Evolutionary conservation across 2,329 filamentous ascomycete genomes (phyloP).

Genomic region (Alternaria novae-zelandiae): DNA sequence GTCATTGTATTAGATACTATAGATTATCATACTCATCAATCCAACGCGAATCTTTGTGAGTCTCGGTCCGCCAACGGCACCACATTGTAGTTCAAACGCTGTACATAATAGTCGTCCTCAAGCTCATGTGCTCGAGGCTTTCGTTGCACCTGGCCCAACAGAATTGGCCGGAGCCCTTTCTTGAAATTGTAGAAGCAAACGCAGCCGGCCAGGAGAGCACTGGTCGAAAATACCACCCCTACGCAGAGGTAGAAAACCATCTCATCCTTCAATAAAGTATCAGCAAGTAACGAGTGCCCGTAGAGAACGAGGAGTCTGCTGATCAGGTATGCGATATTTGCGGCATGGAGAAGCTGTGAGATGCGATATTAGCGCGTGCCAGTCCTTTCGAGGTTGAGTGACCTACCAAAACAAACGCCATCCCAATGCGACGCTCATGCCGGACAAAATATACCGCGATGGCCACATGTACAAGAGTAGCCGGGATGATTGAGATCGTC

Average conservation of each 20-base stretch:
- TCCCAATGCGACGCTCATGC: conserved; percentile 17
- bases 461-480: conserved; percentile 16
- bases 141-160: conserved; percentile 16
- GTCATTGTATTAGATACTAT: background rate
- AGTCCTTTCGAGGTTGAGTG: background rate
- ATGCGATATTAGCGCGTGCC: background rate
- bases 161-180: conserved; percentile 28
- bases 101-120: conserved; percentile 10
- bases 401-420: conserved; percentile 22
- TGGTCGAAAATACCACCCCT: conserved; percentile 10
- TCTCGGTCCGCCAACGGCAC: conserved; percentile 9
- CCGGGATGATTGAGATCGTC: conserved; percentile 32
- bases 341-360: conserved; percentile 17
- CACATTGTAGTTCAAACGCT: conserved; percentile 18
- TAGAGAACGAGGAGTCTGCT: conserved; percentile 27
- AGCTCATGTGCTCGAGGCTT: conserved; percentile 8
- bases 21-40: background rate
- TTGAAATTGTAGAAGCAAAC: conserved; percentile 29
- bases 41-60: conserved; percentile 12
- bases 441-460: conserved; percentile 20
- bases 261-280: conserved; percentile 27
- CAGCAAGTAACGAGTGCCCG: conserved; percentile 8
- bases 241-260: conserved; percentile 28
- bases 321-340: conserved; percentile 27
- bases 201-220: conserved; percentile 8